phyloP scores from a whole-genome alignment of 2,329 filamentous ascomycete genomes.

The Beauveria scarabaeidicola region DNA sequence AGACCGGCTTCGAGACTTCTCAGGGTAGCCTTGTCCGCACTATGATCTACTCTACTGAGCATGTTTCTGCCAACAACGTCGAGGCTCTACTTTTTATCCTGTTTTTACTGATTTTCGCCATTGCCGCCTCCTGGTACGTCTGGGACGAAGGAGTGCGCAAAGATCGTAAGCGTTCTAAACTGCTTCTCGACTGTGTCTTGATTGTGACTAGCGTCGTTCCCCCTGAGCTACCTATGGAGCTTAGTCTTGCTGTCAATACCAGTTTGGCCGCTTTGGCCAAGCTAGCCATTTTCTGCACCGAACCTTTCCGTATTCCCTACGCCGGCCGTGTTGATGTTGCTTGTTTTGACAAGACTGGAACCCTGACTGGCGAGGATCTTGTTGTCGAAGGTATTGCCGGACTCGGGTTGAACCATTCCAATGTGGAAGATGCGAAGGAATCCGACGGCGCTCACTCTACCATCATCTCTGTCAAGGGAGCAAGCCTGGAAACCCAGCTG shows the following conservation, averaged over 20 bases:
- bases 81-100: constrained; percentile 97
- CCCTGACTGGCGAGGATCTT: constrained; percentile 89
- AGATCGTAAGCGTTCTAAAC: constrained; percentile 94
- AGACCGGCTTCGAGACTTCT: constrained; percentile 97
- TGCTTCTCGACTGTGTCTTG: constrained; percentile 91
- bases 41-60: constrained; percentile 99
- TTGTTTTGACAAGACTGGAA: constrained; percentile 98
- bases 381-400: constrained; percentile 96
- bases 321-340: constrained; percentile 92
- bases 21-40: constrained; percentile 95
- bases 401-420: constrained; percentile 61
- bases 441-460: constrained; percentile 75
- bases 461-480: constrained; percentile 61
- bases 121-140: constrained; percentile 97
- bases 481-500: constrained; percentile 75
- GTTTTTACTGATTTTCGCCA: constrained; percentile 90
- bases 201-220: constrained; percentile 97
- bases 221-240: constrained; percentile 96
- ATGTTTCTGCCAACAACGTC: constrained; percentile 95
- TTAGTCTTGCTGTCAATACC: constrained; percentile 95
- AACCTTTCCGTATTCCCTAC: constrained; percentile 96
- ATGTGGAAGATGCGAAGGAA: constrained; percentile 57
- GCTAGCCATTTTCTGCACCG: constrained; percentile 96
- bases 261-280: constrained; percentile 90
- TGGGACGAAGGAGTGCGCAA: constrained; percentile 93